Conservation (phyloP, 805 yeast species). For the Schwanniomyces occidentalis region DNA sequence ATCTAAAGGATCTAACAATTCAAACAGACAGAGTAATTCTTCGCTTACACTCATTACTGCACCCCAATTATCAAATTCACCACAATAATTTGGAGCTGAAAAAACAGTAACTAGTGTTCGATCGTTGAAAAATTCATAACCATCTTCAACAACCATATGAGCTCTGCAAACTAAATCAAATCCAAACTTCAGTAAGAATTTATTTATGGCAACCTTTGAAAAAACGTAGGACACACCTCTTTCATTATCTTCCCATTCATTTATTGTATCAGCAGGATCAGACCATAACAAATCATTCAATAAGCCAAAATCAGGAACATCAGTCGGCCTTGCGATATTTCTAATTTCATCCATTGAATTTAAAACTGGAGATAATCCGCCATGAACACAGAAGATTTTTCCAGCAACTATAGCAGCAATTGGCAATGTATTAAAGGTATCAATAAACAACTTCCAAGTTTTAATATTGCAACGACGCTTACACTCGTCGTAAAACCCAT, state of each 20-base stretch:
- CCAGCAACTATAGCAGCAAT: constrained; percentile 95
- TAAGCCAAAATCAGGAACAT: constrained; percentile 81
- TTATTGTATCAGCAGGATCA: constrained; percentile 79
- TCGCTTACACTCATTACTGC: constrained; percentile 98
- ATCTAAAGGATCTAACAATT: constrained; percentile 90
- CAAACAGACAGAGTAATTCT: constrained; percentile 89
- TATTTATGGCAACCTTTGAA: constrained; percentile 76
- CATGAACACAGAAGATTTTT: constrained; percentile 90
- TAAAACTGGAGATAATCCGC: constrained; percentile 77
- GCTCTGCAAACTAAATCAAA: constrained; percentile 84
- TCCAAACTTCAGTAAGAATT: constrained; percentile 69
- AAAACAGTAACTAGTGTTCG: constrained; percentile 76
- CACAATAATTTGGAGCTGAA: constrained; percentile 83
- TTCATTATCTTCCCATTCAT: constrained; percentile 88
- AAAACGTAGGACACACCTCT: constrained; percentile 82
- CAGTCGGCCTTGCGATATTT: constrained; percentile 77
- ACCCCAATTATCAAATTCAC: constrained; percentile 81
- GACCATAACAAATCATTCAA: constrained; percentile 80
- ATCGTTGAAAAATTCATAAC: constrained; percentile 78
- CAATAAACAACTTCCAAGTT: constrained; percentile 91
- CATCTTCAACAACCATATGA: constrained; percentile 90
- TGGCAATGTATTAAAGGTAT: constrained; percentile 93
- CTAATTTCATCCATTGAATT: constrained; percentile 74
- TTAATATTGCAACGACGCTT: constrained; percentile 89
- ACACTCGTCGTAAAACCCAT: constrained; percentile 98